Evolutionary conservation across 2,329 filamentous ascomycete genomes (phyloP).

Genomic region (Apiospora marii): DNA sequence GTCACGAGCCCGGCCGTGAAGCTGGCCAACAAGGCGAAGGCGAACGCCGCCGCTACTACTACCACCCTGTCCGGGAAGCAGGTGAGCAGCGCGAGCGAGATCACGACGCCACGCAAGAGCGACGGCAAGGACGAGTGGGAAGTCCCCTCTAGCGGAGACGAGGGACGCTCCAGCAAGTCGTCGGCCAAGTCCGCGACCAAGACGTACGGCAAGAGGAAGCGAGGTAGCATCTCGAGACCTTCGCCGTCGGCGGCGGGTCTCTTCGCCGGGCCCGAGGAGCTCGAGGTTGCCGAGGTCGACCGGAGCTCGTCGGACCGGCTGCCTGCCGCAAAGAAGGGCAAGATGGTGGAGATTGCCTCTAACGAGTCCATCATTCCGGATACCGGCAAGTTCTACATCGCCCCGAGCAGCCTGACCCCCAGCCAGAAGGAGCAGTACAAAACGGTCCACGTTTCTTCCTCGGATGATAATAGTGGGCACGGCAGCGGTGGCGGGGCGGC

Average conservation of each 20-base stretch:
- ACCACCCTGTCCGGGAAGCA: conserved; percentile 23
- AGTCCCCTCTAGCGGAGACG: conserved; percentile 43
- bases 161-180: conserved; percentile 15
- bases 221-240: conserved; percentile 20
- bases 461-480: conserved; percentile 28
- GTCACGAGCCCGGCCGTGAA: conserved; percentile 37
- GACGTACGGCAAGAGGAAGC: conserved; percentile 29
- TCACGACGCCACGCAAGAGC: conserved; percentile 41
- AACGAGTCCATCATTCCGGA: conserved; percentile 31
- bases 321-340: conserved; percentile 30
- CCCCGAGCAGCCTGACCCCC: conserved; percentile 42
- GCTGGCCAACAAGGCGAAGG: conserved; percentile 27
- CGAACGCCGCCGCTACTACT: conserved; percentile 26
- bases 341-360: conserved; percentile 30
- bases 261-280: neutral
- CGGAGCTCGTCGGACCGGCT: conserved; percentile 27
- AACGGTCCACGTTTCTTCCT: conserved; percentile 35
- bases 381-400: conserved; percentile 40
- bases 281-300: conserved; percentile 21
- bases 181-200: conserved; percentile 32
- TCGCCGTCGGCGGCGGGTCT: neutral
- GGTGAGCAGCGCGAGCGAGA: conserved; percentile 33
- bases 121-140: conserved; percentile 40
- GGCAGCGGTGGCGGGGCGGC: neutral
- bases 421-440: conserved; percentile 45